A percentile compares a stretch with the other conserved stretches of the same genome.
phyloP scores from a whole-genome alignment of 352 stramenopile species.

The Pythium grandisporangium region DNA sequence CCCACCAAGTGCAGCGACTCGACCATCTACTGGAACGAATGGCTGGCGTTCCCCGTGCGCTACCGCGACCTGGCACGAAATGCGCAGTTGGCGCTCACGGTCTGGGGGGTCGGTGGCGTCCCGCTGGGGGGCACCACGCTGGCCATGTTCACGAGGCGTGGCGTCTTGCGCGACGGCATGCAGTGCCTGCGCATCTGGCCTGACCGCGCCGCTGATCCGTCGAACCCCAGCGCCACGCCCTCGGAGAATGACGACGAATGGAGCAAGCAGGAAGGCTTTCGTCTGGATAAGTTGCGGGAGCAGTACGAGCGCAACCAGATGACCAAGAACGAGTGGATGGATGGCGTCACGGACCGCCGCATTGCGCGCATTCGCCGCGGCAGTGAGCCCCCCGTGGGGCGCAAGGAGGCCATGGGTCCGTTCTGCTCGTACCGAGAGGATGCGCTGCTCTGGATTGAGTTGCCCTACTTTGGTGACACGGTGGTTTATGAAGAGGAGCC shows the following conservation, averaged over 20 bases:
- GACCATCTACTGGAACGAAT: conserved; percentile 85
- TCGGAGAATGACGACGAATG: conserved; percentile 73
- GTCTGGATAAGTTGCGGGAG: conserved; percentile 82
- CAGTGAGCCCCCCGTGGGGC: conserved; percentile 59
- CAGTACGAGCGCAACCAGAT: conserved; percentile 87
- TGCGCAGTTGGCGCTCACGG: conserved; percentile 71
- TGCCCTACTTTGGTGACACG: conserved; percentile 88
- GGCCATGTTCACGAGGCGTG: conserved; percentile 82
- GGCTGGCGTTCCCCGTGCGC: conserved; percentile 77
- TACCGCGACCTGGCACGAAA: conserved; percentile 85
- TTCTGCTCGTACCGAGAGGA: conserved; percentile 80
- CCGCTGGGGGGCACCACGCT: conserved; percentile 80
- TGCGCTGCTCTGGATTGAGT: conserved; percentile 78
- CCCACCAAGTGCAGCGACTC: conserved; percentile 83
- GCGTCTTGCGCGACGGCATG: conserved; percentile 75
- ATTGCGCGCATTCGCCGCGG: conserved; percentile 78
- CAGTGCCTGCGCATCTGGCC: conserved; percentile 84
- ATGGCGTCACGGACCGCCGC: conserved; percentile 79
- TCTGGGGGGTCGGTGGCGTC: conserved; percentile 79
- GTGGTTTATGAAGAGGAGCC: conserved; percentile 91
- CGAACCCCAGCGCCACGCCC: conserved; percentile 44
- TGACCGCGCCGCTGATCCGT: conserved; percentile 56
- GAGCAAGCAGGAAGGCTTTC: conserved; percentile 64
- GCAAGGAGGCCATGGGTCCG: conserved; percentile 56
- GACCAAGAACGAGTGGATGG: conserved; percentile 86